Base-by-base conservation (phyloP, 2,329 filamentous ascomycete genomes). In the Nemania diffusa region DNA sequence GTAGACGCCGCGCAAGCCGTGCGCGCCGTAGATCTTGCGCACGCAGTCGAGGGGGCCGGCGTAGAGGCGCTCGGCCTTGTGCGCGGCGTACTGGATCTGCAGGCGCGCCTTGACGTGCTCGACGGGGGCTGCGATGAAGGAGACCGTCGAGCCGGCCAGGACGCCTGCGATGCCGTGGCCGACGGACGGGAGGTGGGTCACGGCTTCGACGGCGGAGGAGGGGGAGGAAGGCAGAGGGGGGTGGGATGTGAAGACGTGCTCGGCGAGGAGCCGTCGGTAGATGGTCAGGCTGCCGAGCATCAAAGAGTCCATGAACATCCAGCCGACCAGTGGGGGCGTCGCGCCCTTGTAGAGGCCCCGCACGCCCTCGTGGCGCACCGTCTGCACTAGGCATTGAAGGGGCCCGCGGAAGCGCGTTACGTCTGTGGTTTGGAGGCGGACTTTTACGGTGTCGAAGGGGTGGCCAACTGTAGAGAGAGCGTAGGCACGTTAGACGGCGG, bases 391-490 rank as follows among this genome's bases (percentile, higher is more conserved):
- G 77, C 96, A 98, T 79, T 97, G 90, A 34, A 97, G 79, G 0
- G 96, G 94, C 0, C 96, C 96, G 70, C 85, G 85, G 84, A 99
- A 99, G 73, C 92, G 93, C 1, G 88, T 79, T 55, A 87, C 80
- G 73, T 91, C 85, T 32, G 93, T 93, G 2, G 95, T 98, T 79
- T 99, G 96, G 20, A 99, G 85, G 34, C 96, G 93, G 61, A 98
- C 95, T 81, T 99, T 99, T 79, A 99, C 89, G 0, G 96, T 98
- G 81, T 99, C 96, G 82, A 99, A 98, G 26, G 92, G 88, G 75
- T 91, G 88, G 65, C 88, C 88, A 75, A 91, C 86, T 87, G 66
- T 24, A 62, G 26, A 44, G 42, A n/a, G 37, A 37, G 17, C 62
- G 44, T 50, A 3, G 9, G 17, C 32, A 32, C 24, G 13, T 58